Evolutionary conservation across 371 early-diverging fungal species (phyloP).

Genomic region (Apophysomyces elegans): DNA sequence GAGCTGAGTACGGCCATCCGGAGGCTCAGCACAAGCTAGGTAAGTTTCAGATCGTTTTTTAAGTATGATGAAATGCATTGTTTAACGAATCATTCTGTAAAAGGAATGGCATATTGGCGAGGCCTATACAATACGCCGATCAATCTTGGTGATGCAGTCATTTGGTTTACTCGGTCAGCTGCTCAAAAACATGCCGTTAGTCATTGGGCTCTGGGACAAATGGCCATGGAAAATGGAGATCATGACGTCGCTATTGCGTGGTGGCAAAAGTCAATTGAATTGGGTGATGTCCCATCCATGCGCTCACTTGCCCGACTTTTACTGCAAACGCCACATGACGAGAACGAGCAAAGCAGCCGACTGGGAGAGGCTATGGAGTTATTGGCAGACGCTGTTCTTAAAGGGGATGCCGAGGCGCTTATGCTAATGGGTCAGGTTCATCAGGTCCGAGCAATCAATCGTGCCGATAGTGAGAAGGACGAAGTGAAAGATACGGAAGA

Average conservation of each 20-base stretch:
- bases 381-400: conserved; percentile 26
- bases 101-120: conserved; percentile 37
- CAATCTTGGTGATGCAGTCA: conserved; percentile 34
- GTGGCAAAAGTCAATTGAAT: conserved; percentile 42
- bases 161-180: conserved; percentile 42
- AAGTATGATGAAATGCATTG: neutral
- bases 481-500: conserved; percentile 4
- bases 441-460: conserved; percentile 16
- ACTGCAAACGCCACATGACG: conserved; percentile 12
- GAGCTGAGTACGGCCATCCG: conserved; percentile 37
- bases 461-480: neutral
- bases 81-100: neutral
- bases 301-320: conserved; percentile 28
- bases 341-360: conserved; percentile 6
- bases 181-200: conserved; percentile 36
- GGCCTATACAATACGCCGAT: conserved; percentile 29
- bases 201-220: conserved; percentile 44
- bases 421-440: conserved; percentile 38
- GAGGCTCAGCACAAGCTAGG: conserved; percentile 44
- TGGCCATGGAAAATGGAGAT: conserved; percentile 38
- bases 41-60: neutral
- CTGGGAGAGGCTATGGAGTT: conserved; percentile 19
- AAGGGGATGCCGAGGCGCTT: conserved; percentile 44
- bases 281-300: conserved; percentile 43
- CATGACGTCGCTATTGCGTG: conserved; percentile 43